Evolutionary conservation across 1,284 basidiomycete genomes (phyloP).

Genomic region (Cutaneotrichosporon cavernicola): DNA sequence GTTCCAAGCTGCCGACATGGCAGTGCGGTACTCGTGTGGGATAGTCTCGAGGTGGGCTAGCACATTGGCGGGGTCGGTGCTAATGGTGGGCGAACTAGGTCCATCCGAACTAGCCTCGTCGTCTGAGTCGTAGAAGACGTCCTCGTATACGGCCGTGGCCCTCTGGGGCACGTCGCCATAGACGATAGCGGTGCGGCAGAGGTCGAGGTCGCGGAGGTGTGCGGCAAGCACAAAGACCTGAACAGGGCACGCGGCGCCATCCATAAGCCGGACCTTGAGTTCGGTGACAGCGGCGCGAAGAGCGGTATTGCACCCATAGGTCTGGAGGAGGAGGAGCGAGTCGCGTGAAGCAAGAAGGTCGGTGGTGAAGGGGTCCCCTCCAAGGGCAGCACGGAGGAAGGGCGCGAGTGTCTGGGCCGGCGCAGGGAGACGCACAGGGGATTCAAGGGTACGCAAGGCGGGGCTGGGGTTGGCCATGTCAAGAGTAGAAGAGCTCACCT

Average conservation of each 20-base stretch:
- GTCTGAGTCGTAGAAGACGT: constrained; percentile 4
- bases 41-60: constrained; percentile 1
- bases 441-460: neutral
- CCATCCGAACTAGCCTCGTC: neutral
- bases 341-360: constrained; percentile 2
- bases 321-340: constrained; percentile 9
- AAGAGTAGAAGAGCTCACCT: neutral
- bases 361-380: neutral
- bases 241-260: constrained; percentile 19
- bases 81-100: neutral
- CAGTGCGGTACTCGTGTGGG: constrained; percentile 2
- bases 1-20: constrained; percentile 13
- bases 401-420: neutral
- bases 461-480: constrained; percentile 7
- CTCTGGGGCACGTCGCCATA: constrained; percentile 13
- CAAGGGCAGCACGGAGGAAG: constrained; percentile 15
- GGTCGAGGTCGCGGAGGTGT: constrained; percentile 15
- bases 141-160: neutral
- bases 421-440: neutral
- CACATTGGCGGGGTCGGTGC: neutral
- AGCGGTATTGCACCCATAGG: constrained; percentile 9
- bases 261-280: constrained; percentile 20
- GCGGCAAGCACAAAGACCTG: constrained; percentile 23
- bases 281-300: constrained; percentile 11
- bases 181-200: constrained; percentile 27